Evolutionary conservation across 1,139 yeast species (phyloP), one percentile per base, ranked within the genome.

Genomic region (Pneumocystis murina): DNA sequence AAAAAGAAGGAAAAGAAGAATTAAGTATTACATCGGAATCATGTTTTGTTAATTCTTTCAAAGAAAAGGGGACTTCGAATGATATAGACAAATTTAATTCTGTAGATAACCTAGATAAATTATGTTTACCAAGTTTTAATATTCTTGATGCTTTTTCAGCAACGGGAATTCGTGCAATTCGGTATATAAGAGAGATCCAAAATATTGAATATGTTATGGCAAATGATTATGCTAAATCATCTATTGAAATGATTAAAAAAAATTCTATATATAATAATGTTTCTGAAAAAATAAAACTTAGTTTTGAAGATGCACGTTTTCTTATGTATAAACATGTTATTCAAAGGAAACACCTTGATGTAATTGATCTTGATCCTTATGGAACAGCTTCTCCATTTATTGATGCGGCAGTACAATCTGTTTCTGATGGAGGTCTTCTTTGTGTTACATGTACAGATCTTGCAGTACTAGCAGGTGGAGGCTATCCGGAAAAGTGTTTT

Each of bases 331-430:
- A 76, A 33, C 76, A 78, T 62, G 77, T 79, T 63, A 72, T 80
- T 0, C 72, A 75, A 39, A 61, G 59, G 54, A 71, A 70, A 33
- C 78, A 79, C 63, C 87, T 86, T 75, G 95, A 92, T 71, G 87
- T 88, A 12, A 83, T 94, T 65, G 99, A 92, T 75, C 79, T 92
- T 64, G 99, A 92, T 72, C 99, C 99, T 0, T 92, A 92, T 72
- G 99, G 99, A 28, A 86, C 97, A 0, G 98, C 97, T 0, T 83
- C 96, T 0, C 97, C 97, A 5, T 92, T 92, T 72, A 79, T 92
- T 57, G 98, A 92, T 72, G 82, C 92, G 38, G 97, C 97, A 0
- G 79, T 92, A 41, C 95, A 88, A 70, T 78, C 86, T 55, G 81
- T 91, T 16, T 82, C 81, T 63, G 91, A 90, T 69, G 92, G 86